Evolutionary conservation across 148 eudicot genomes (phyloP).

Genomic region (Beta vulgaris): DNA sequence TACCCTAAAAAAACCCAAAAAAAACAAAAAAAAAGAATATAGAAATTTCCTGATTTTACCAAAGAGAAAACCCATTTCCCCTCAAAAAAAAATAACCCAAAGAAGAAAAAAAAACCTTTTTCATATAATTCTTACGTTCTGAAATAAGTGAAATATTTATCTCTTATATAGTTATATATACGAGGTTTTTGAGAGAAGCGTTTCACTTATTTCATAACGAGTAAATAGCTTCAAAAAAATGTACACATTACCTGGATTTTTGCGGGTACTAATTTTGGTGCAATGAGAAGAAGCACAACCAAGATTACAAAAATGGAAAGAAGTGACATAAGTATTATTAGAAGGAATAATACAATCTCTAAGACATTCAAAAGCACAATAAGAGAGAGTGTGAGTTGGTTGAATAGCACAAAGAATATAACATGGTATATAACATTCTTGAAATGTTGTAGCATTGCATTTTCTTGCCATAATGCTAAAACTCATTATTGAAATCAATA

Average conservation of each 20-base stretch:
- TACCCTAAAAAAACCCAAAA: too few relatives aligned
- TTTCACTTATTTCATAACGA: too few relatives aligned
- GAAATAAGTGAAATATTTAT: too few relatives aligned
- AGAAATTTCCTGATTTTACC: too few relatives aligned
- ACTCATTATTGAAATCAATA: background rate
- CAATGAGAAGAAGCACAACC: constrained; percentile 49
- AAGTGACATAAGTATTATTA: constrained; percentile 14
- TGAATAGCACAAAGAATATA: constrained; percentile 46
- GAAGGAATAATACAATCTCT: constrained; percentile 43
- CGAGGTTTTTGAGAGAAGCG: too few relatives aligned
- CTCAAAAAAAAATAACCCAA: too few relatives aligned
- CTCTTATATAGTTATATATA: too few relatives aligned
- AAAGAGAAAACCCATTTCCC: too few relatives aligned
- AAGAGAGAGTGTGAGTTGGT: constrained; percentile 40
- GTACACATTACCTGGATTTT: constrained; percentile 36
- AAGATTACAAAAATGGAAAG: constrained; percentile 43
- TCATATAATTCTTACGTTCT: too few relatives aligned
- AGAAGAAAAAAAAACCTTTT: too few relatives aligned
- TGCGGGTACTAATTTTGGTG: constrained; percentile 35
- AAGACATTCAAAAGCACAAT: constrained; percentile 45
- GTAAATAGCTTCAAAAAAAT: too few relatives aligned
- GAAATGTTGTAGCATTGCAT: constrained; percentile 33
- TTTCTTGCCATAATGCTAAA: constrained; percentile 13
- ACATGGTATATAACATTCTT: constrained; percentile 43
- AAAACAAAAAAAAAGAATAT: too few relatives aligned